These are phyloP conservation scores for Oryza coarctata DNA, from an alignment of 176 grass and related monocot species.

Conservation along the genomic window DNA sequence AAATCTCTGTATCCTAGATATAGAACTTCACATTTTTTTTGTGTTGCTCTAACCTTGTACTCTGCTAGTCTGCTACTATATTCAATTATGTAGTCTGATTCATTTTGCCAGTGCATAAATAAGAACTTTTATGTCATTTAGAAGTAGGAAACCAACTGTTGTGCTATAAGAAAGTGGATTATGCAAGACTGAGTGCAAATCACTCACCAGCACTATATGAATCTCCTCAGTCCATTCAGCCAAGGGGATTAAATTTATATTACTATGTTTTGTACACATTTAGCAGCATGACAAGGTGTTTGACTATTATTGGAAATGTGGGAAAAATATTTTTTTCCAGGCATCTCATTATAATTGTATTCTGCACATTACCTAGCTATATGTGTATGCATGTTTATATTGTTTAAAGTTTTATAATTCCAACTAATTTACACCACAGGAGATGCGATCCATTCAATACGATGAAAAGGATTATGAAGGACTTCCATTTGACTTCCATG, in stretches of 20 bases:
- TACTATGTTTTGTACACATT: neutral
- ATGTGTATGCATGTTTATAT: neutral
- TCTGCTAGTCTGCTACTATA: neutral
- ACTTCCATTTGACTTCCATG: slow-evolving; percentile 88
- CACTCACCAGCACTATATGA: neutral
- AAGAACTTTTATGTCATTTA: neutral
- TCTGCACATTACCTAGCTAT: neutral
- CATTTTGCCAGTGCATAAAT: neutral
- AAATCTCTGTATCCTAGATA: neutral
- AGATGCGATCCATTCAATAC: slow-evolving; percentile 76
- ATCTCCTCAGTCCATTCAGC: neutral
- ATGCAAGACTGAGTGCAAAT: neutral
- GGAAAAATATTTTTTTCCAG: neutral
- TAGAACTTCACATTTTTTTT: slow-evolving; percentile 9
- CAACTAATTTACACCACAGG: slow-evolving; percentile 46
- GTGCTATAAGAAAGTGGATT: neutral
- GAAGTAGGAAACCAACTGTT: neutral
- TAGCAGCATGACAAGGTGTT: neutral
- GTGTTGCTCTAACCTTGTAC: neutral
- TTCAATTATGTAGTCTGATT: neutral
- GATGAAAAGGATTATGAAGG: slow-evolving; percentile 81
- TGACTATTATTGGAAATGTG: slow-evolving; percentile 3
- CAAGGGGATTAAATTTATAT: neutral
- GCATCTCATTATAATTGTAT: slow-evolving; percentile 15
- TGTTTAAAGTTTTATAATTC: neutral